phyloP scores from a whole-genome alignment of 345 rosid genomes.

The Combretum micranthum region DNA sequence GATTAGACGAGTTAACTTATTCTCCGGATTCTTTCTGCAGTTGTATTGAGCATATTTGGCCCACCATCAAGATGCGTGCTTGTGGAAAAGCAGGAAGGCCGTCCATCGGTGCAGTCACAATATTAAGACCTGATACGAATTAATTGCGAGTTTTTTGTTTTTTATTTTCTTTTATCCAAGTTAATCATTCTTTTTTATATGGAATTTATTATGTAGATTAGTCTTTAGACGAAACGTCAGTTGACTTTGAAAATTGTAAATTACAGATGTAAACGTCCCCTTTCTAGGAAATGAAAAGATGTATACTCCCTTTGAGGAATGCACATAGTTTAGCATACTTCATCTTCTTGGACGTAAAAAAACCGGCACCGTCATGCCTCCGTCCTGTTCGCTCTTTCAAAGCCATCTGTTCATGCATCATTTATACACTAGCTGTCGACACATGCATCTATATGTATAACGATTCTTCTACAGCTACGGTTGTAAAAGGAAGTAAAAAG shows the following conservation, averaged over 20 bases:
- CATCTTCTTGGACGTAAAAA: background rate
- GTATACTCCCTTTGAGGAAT: slow-evolving; percentile 4
- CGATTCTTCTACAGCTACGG: no score
- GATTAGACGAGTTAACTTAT: background rate
- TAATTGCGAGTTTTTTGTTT: background rate
- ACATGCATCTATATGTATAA: no score
- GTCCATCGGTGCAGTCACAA: slow-evolving; percentile 54
- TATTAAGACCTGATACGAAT: slow-evolving; percentile 11
- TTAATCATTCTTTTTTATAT: slow-evolving; percentile 1
- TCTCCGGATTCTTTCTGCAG: slow-evolving; percentile 27
- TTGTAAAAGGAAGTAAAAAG: no score
- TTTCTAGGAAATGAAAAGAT: background rate
- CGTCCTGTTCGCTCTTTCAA: no score
- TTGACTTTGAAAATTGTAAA: slow-evolving; percentile 7
- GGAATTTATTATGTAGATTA: slow-evolving; percentile 8
- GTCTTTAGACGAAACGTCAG: background rate
- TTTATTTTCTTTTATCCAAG: background rate
- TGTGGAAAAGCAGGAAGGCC: slow-evolving; percentile 56
- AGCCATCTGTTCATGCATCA: no score
- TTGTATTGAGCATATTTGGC: slow-evolving; percentile 84
- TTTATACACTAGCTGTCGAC: no score
- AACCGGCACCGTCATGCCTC: background rate
- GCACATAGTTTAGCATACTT: background rate
- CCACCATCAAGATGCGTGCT: slow-evolving; percentile 72
- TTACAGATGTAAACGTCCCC: slow-evolving; percentile 1